These are phyloP conservation scores for Lactarius hengduanensis DNA, from an alignment of 768 basidiomycete genomes.

Conservation along the genomic window DNA sequence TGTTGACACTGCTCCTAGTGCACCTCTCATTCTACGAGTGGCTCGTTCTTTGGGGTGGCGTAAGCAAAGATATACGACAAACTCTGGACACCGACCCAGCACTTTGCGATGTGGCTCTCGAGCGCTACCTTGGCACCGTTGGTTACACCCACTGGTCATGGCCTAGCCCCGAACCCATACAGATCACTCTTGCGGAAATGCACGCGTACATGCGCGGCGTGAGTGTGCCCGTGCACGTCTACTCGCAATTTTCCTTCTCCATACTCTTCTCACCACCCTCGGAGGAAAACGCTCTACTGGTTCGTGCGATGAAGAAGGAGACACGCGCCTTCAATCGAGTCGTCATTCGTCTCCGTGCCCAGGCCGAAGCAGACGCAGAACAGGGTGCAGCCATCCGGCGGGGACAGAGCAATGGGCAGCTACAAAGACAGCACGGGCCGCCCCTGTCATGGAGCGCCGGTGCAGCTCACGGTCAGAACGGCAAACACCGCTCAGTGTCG, in stretches of 20 bases:
- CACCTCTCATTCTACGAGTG: slow-evolving; percentile 74
- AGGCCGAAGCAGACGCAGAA: slow-evolving; percentile 62
- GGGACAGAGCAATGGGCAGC: slow-evolving; percentile 15
- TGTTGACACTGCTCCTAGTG: slow-evolving; percentile 55
- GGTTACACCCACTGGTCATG: slow-evolving; percentile 71
- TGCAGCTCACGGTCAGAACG: slow-evolving; percentile 22
- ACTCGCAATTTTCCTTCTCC: slow-evolving; percentile 55
- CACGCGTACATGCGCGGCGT: slow-evolving; percentile 79
- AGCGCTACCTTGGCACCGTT: slow-evolving; percentile 65
- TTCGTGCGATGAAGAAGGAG: slow-evolving; percentile 55
- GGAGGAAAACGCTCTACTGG: slow-evolving; percentile 43
- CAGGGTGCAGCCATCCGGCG: slow-evolving; percentile 24
- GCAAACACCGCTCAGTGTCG: slow-evolving; percentile 35
- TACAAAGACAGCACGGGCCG: slow-evolving; percentile 18
- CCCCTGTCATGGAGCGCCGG: slow-evolving; percentile 26
- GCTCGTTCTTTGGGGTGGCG: slow-evolving; percentile 51
- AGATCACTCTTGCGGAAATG: slow-evolving; percentile 71
- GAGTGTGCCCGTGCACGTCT: slow-evolving; percentile 71
- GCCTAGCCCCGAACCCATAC: slow-evolving; percentile 53
- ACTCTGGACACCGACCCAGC: slow-evolving; percentile 48
- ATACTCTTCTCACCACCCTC: slow-evolving; percentile 51
- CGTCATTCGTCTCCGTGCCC: slow-evolving; percentile 71
- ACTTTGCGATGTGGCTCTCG: slow-evolving; percentile 63
- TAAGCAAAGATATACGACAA: slow-evolving; percentile 54
- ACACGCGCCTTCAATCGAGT: slow-evolving; percentile 79